These are phyloP conservation scores for Saccharomyces hybrid DNA, from an alignment of 1,139 yeast genomes.

Conservation along the genomic window DNA sequence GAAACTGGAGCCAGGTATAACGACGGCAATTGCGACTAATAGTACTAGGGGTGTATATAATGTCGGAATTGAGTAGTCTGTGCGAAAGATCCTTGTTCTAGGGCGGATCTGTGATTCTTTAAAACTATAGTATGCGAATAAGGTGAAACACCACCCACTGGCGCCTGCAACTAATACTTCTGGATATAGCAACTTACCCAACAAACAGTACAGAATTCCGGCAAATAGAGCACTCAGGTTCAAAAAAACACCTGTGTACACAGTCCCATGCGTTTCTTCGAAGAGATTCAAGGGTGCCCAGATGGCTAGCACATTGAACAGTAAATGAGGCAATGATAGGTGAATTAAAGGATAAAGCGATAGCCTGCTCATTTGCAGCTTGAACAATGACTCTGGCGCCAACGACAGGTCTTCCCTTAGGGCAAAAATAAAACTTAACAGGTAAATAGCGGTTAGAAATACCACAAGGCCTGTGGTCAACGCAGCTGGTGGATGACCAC, in stretches of 20 bases:
- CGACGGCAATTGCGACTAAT: constrained; percentile 42
- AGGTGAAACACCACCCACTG: constrained; percentile 69
- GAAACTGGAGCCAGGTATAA: constrained; percentile 57
- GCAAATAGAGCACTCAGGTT: constrained; percentile 64
- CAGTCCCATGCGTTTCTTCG: constrained; percentile 75
- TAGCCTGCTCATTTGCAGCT: constrained; percentile 52
- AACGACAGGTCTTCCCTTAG: constrained; percentile 37
- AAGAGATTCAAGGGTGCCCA: constrained; percentile 57
- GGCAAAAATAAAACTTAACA: constrained; percentile 31
- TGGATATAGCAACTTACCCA: constrained; percentile 51
- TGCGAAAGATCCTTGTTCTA: constrained; percentile 31
- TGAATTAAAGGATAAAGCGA: constrained; percentile 76
- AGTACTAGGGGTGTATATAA: constrained; percentile 50
- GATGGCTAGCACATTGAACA: constrained; percentile 53
- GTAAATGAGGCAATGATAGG: constrained; percentile 50
- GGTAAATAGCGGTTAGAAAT: constrained; percentile 42
- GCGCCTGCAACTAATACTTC: constrained; percentile 52
- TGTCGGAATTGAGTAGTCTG: constrained; percentile 48
- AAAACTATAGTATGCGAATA: constrained; percentile 56
- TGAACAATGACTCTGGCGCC: constrained; percentile 49
- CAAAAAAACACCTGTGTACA: constrained; percentile 75
- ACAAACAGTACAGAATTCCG: constrained; percentile 56
- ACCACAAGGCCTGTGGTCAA: constrained; percentile 55
- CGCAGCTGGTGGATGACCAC: constrained; percentile 47
- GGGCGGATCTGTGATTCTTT: constrained; percentile 51